These are phyloP conservation scores for Cryphonectria carpinicola DNA, from an alignment of 2,329 filamentous ascomycete genomes.

Conservation along the genomic window DNA sequence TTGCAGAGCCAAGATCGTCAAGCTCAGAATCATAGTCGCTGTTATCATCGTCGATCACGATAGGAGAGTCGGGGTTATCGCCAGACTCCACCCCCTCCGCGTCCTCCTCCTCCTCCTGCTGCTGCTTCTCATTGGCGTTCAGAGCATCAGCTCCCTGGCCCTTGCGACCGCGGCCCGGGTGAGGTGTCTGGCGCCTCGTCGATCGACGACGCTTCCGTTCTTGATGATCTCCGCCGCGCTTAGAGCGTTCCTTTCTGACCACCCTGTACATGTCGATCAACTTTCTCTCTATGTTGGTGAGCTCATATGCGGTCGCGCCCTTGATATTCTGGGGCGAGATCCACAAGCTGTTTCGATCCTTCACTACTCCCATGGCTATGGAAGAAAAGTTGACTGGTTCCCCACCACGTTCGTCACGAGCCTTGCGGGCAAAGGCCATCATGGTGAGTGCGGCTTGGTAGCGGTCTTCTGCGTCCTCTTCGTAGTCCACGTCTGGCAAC, in stretches of 20 bases:
- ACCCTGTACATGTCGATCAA: constrained; percentile 14
- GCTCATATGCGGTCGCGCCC: constrained; percentile 14
- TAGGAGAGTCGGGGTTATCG: not conserved
- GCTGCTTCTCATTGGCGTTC: not conserved
- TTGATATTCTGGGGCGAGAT: constrained; percentile 10
- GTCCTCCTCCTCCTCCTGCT: not conserved
- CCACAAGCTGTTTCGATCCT: not conserved
- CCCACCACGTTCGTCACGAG: not conserved
- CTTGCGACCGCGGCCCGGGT: not conserved
- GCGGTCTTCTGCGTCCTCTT: constrained; percentile 7
- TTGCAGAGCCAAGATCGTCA: not conserved
- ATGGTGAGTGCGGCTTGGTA: constrained; percentile 19
- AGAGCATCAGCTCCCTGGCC: not conserved
- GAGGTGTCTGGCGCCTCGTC: not conserved
- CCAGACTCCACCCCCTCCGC: not conserved
- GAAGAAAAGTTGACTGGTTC: not conserved
- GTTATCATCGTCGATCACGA: not conserved
- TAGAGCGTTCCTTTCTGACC: constrained; percentile 14
- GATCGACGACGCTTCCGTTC: not conserved
- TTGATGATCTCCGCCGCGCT: not conserved
- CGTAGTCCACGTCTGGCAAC: not conserved
- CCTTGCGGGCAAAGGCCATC: constrained; percentile 7
- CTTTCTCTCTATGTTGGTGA: constrained; percentile 17
- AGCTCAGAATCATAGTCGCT: not conserved
- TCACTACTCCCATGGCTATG: not conserved